phyloP scores from a whole-genome alignment of 257 asterid genomes.

The Solanum piurae region DNA sequence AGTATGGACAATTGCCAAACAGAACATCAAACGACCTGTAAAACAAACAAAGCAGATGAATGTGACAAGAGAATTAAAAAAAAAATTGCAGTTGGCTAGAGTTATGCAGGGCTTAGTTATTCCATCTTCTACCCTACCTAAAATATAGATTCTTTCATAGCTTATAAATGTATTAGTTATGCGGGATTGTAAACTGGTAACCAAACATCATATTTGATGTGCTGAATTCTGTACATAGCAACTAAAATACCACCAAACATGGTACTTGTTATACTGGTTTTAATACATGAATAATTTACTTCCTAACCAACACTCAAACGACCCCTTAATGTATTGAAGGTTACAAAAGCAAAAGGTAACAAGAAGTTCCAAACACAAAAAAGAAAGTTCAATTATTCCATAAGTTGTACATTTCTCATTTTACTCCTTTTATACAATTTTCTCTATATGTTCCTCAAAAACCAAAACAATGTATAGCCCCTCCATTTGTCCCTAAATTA shows the following conservation, averaged over 20 bases:
- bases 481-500: background rate
- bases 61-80: background rate
- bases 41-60: background rate
- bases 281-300: background rate
- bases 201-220: background rate
- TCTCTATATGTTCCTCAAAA: background rate
- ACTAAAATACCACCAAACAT: background rate
- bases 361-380: background rate
- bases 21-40: slow-evolving; percentile 53
- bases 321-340: background rate
- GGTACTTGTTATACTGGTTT: background rate
- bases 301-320: background rate
- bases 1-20: slow-evolving; percentile 65
- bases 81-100: background rate
- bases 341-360: background rate
- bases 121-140: background rate
- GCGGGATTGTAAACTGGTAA: background rate
- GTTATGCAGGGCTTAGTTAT: background rate
- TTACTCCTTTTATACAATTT: background rate
- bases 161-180: background rate
- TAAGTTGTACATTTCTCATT: background rate
- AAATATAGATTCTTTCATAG: background rate
- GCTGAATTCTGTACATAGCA: background rate
- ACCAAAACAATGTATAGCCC: background rate
- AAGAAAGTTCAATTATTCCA: background rate